Base-by-base conservation (phyloP, 1,139 yeast species). In the Yamadazyma friedrichii region DNA sequence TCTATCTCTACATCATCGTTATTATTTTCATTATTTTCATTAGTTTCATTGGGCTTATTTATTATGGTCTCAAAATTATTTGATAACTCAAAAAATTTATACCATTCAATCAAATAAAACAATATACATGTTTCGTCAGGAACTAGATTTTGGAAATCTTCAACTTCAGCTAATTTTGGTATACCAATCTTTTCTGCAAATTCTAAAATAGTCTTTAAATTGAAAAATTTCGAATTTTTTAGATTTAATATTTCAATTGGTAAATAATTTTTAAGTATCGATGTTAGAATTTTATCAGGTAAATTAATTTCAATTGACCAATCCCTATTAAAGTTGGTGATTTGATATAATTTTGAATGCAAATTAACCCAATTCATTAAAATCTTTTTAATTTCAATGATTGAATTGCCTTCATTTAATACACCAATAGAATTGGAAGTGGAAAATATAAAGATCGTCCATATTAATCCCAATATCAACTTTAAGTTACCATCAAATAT, bases 41-140 rank as follows among this genome's bases (percentile, higher is more conserved):
- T 11, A 15, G 20, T 33, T 9, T 17, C 11, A 4, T 25, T n/a
- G 4, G 31, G 6, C 15, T 15, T 15, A n/a, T 24, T 33, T 10
- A 17, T 16, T 16, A 33, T 16, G 3, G 28, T 6, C 6, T 31
- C 31, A 26, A 31, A 30, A 25, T 36, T 31, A 17, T 20, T 27
- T 33, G 28, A 42, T 33, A 59, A 44, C 54, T 61, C 83, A 67
- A 53, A 64, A 30, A 71, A 70, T 45, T 79, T 81, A 58, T 75
- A 82, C 82, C 85, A 80, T 52, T 82, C 80, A 20, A 84, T 74
- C n/a, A 82, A 62, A 54, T 79, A 82, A 13, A 84, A 76, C 52
- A 83, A 70, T n/a, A 84, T 66, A 34, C 84, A 75, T 48, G 80
- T 75, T 52, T 84, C 89, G 51, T 83, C 88, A 0, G 85, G 85